These are phyloP conservation scores for Xylariaceae sp. DNA, from an alignment of 2,329 filamentous ascomycete genomes.

Conservation along the genomic window DNA sequence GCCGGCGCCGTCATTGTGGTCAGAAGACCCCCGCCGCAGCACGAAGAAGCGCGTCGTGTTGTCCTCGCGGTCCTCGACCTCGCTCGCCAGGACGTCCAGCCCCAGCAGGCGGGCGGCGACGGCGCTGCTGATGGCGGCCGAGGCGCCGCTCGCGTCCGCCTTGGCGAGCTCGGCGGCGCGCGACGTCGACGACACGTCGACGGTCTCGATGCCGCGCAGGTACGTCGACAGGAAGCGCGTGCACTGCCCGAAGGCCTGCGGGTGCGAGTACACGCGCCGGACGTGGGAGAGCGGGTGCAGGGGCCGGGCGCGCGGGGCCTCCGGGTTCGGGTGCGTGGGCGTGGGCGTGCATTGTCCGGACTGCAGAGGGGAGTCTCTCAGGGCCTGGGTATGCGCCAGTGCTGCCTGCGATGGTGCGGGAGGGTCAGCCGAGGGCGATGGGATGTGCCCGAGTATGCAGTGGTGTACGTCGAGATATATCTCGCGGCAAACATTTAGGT, in stretches of 20 bases:
- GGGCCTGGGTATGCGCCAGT: no score
- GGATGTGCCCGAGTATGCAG: slow-evolving; percentile 63
- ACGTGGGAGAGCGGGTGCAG: slow-evolving; percentile 52
- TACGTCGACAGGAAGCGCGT: slow-evolving; percentile 59
- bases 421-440: slow-evolving; percentile 7
- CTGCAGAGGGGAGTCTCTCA: no score
- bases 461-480: slow-evolving; percentile 85
- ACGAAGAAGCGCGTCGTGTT: slow-evolving; percentile 81
- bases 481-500: slow-evolving; percentile 76
- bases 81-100: slow-evolving; percentile 63
- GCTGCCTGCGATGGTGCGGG: no score
- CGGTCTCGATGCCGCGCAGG: slow-evolving; percentile 60
- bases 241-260: slow-evolving; percentile 94
- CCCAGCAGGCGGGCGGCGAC: slow-evolving; percentile 66
- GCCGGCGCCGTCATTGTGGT: not conserved
- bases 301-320: slow-evolving; percentile 39
- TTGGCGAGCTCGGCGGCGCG: slow-evolving; percentile 75
- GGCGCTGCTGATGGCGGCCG: slow-evolving; percentile 73
- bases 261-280: slow-evolving; percentile 81
- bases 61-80: slow-evolving; percentile 69
- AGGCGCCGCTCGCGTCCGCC: slow-evolving; percentile 52
- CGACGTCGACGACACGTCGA: slow-evolving; percentile 80
- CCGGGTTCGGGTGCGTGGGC: no score
- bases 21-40: slow-evolving; percentile 34
- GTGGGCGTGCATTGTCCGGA: no score